These are phyloP conservation scores for Phytophthora europaea DNA, from an alignment of 352 stramenopile genomes.

Conservation along the genomic window DNA sequence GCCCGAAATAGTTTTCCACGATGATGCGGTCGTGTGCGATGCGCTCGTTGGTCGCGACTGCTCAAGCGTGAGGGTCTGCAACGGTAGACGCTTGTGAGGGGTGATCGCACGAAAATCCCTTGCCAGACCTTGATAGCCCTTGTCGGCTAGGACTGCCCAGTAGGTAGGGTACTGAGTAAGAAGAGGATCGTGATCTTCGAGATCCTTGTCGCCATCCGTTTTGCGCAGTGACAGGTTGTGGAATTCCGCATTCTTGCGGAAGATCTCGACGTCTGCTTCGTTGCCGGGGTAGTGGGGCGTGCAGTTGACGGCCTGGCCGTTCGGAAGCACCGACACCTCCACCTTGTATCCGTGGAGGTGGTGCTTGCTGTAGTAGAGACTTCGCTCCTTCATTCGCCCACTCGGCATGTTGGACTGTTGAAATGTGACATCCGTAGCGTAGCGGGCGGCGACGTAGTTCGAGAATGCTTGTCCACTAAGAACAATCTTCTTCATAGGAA, in stretches of 20 bases:
- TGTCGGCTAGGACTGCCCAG: slow-evolving; percentile 10
- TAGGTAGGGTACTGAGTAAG: not conserved
- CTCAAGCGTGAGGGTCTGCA: slow-evolving; percentile 8
- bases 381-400: not conserved
- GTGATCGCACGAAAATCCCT: slow-evolving; percentile 8
- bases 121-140: slow-evolving; percentile 14
- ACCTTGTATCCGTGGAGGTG: slow-evolving; percentile 31
- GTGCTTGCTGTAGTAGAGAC: slow-evolving; percentile 18
- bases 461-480: slow-evolving; percentile 11
- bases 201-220: not conserved
- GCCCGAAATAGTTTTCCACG: slow-evolving; percentile 35
- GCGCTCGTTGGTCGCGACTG: slow-evolving; percentile 23
- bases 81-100: no score
- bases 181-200: not conserved
- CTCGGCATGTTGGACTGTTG: slow-evolving; percentile 27
- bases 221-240: slow-evolving; percentile 11
- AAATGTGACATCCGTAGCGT: slow-evolving; percentile 32
- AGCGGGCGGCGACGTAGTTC: slow-evolving; percentile 16
- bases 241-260: slow-evolving; percentile 13
- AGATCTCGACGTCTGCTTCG: slow-evolving; percentile 16
- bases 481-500: slow-evolving; percentile 5
- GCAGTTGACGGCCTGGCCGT: slow-evolving; percentile 23
- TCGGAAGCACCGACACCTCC: slow-evolving; percentile 30
- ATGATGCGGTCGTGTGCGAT: slow-evolving; percentile 36
- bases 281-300: slow-evolving; percentile 5